Evolutionary conservation across 768 basidiomycete genomes (phyloP), one percentile per base, ranked within the genome.

Genomic region (Termitomyces sp.): DNA sequence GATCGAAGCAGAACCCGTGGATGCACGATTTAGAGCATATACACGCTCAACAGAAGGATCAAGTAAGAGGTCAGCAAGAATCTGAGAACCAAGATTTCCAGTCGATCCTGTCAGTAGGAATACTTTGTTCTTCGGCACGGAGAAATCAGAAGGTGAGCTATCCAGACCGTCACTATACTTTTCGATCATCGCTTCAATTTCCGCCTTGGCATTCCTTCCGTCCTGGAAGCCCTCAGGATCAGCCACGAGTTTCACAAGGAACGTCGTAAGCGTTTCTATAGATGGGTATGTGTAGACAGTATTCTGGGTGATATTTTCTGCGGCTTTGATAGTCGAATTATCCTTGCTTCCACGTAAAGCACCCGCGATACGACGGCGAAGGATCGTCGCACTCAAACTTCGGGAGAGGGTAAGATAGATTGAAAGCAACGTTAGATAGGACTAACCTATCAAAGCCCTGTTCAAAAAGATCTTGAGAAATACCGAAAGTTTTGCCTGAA

Each of bases 331-430:
- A 0, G 46, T 46, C 12, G 62, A 56, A 36, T 63, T 55, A 4
- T 68, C 64, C 6, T 64, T 60, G 4, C 66, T 61, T 31, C 62
- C 53, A 2, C 60, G 58, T 29, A 79, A 54, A 0, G 72, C 76
- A n/a, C 68, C 71, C 17, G 74, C 29, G 49, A 80, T 74, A 4
- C 77, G 72, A 46, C 74, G 76, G 37, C 71, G 75, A 34, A 80
- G 63, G 60, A 77, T 74, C 0, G 76, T 77, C 5, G 75, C 74
- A 14, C 72, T 74, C 48, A 80, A 64, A 49, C 76, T 77, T 45
- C 17, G 14, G 2, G 6, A 32, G 14, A 34, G 12, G 1, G 15
- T 31, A 4, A 50, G n/a, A 10, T 12, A 56, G 17, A 4, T 29
- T 15, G 3, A 4, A 2, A 25, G 53, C 14, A 0, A 57, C 6